These are phyloP conservation scores for Colletotrichum kahawae DNA, from an alignment of 2,329 filamentous ascomycete genomes.

Conservation along the genomic window DNA sequence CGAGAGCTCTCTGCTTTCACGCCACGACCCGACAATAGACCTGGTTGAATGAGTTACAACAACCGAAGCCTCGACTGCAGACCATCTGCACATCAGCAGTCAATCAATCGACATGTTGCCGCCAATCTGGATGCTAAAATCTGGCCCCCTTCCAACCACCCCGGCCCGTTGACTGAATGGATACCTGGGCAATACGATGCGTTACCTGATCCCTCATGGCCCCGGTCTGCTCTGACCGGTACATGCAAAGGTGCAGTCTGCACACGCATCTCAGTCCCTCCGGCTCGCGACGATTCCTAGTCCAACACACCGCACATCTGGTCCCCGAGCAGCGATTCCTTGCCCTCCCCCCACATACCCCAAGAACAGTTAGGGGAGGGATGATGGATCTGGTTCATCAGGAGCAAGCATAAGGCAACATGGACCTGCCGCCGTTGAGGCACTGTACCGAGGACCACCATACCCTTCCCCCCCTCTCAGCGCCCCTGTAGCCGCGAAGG, in stretches of 20 bases:
- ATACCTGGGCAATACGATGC: slow-evolving; percentile 22
- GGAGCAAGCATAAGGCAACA: slow-evolving; percentile 5
- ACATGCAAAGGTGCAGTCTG: slow-evolving; percentile 10
- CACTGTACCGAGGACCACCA: slow-evolving; percentile 9
- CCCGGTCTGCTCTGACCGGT: slow-evolving; percentile 18
- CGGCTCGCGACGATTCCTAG: slow-evolving; percentile 9
- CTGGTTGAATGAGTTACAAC: neutral
- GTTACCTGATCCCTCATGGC: slow-evolving; percentile 3
- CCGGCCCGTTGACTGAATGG: slow-evolving; percentile 7
- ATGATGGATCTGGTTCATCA: slow-evolving; percentile 23
- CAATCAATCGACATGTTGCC: slow-evolving; percentile 12
- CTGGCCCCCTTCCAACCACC: neutral
- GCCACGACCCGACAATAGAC: neutral
- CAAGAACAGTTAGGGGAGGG: slow-evolving; percentile 1
- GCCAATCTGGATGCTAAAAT: slow-evolving; percentile 15
- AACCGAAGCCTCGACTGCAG: neutral
- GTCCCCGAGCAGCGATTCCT: slow-evolving; percentile 7
- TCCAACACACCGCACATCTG: slow-evolving; percentile 25
- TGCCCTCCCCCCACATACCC: slow-evolving; percentile 8
- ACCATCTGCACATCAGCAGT: slow-evolving; percentile 14
- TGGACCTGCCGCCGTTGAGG: slow-evolving; percentile 12
- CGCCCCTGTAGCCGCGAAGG: slow-evolving; percentile 1
- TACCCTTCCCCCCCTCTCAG: neutral
- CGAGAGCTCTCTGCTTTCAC: neutral
- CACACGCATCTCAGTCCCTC: slow-evolving; percentile 2